Evolutionary conservation across 805 yeast species (phyloP).

Genomic region (Saccharomycopsis guyanensis): DNA sequence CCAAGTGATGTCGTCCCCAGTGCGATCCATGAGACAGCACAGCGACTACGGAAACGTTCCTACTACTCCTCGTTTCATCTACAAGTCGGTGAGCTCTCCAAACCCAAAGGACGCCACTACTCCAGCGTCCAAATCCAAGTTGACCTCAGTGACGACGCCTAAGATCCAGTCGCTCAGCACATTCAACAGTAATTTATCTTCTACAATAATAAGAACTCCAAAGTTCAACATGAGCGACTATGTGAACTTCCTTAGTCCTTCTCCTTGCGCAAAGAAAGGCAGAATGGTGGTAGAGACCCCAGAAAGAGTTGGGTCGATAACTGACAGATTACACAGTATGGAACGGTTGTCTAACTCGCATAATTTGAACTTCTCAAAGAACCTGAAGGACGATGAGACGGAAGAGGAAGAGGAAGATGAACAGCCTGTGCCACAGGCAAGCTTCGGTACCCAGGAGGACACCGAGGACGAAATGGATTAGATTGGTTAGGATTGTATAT

Average conservation of each 20-base stretch:
- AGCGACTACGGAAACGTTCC: constrained; percentile 12
- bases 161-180: constrained; percentile 21
- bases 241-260: constrained; percentile 71
- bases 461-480: background rate
- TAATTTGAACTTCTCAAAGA: constrained; percentile 16
- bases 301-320: background rate
- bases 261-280: constrained; percentile 32
- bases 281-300: background rate
- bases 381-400: constrained; percentile 24
- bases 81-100: constrained; percentile 17
- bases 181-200: constrained; percentile 14
- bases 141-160: constrained; percentile 26
- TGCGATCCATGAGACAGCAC: constrained; percentile 8
- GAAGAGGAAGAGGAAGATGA: constrained; percentile 23
- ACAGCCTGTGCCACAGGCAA: constrained; percentile 7
- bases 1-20: constrained; percentile 18
- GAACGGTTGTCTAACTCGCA: constrained; percentile 3
- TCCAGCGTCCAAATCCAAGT: background rate
- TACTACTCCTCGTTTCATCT: constrained; percentile 11
- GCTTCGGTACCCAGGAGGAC: background rate
- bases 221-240: constrained; percentile 80
- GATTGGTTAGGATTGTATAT: background rate
- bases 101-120: constrained; percentile 1
- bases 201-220: constrained; percentile 36
- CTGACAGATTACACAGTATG: constrained; percentile 4